Base-by-base conservation (phyloP, 805 yeast species). In the Candida ipomoeae region DNA sequence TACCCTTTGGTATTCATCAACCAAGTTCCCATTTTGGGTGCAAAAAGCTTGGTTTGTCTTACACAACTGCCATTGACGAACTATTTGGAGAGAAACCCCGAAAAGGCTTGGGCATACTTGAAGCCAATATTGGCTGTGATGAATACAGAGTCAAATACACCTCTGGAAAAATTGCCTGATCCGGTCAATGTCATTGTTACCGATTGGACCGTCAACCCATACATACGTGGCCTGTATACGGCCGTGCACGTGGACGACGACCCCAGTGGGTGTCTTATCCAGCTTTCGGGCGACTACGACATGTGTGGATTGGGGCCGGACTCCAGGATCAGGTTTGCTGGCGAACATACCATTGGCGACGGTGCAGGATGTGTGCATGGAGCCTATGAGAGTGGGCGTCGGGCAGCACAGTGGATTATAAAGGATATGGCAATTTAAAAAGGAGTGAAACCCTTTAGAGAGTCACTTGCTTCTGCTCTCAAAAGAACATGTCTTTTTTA, bases 351-450 rank as follows among this genome's bases (percentile, higher is more conserved):
- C 0, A 81, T 83, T 20, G 68, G 81, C 57, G 96, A 89, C 56
- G 96, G 96, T 6, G 86, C 89, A 14, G 97, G 97, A 0, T 90
- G 96, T 58, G 94, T 86, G 5, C 95, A 90, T 63, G 97, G 96
- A 0, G 96, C 96, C 0, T 89, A 88, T 81, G 71, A 73, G 53
- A 85, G 92, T 60, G 97, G 92, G 1, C 61, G 59, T 44, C 70
- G 92, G 54, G 84, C 78, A 50, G 82, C 81, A 4, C 48, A 58
- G 21, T 70, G 74, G 71, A 69, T 73, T 31, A 34, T 57, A 33
- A 14, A 47, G 3, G 38, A 51, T 43, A 31, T 37, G 42, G 26
- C 29, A 3, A 26, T 3, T 8, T 10, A 26, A 26, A 26, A 26
- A 26, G 29, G 11, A 8, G 29, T 23, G 29, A 23, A 23, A 2